Percentiles rank a stretch among this genome's conserved stretches.
phyloP scores from a whole-genome alignment of 305 asterid species.

The Stenogyne calaminthoides region DNA sequence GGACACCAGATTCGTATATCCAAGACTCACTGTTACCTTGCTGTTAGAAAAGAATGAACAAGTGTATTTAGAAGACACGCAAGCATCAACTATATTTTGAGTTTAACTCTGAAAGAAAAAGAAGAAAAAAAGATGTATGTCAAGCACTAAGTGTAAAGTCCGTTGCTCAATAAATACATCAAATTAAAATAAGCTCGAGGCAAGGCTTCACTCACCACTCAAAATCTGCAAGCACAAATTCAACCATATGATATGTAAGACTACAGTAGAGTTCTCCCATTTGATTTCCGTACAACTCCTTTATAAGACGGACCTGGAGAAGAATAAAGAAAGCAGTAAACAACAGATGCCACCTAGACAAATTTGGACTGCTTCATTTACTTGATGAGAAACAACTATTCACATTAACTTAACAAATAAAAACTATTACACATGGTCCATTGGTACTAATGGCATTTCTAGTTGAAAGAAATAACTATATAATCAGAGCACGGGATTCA shows the following conservation, averaged over 20 bases:
- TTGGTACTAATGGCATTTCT: not conserved
- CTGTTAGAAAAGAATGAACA: constrained; percentile 43
- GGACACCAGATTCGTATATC: constrained; percentile 73
- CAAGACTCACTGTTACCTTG: constrained; percentile 81
- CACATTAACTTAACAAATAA: not conserved
- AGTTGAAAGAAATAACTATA: not conserved
- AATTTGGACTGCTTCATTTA: not conserved
- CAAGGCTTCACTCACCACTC: constrained; percentile 62
- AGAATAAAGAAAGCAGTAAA: constrained; percentile 29
- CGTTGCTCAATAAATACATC: constrained; percentile 14
- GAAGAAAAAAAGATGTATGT: not conserved
- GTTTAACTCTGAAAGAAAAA: not conserved
- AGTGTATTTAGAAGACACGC: constrained; percentile 2
- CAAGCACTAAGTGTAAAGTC: not conserved
- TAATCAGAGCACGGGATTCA: not conserved
- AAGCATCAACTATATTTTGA: not conserved
- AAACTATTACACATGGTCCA: not conserved
- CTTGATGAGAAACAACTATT: not conserved
- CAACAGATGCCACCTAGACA: constrained; percentile 15
- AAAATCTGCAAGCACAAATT: constrained; percentile 74
- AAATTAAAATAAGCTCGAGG: constrained; percentile 23
- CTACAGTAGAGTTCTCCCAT: constrained; percentile 86
- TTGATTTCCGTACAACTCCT: constrained; percentile 97
- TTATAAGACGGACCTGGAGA: constrained; percentile 85
- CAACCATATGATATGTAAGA: constrained; percentile 87